phyloP scores from a whole-genome alignment of 345 rosid genomes.

The Stellera chamaejasme region DNA sequence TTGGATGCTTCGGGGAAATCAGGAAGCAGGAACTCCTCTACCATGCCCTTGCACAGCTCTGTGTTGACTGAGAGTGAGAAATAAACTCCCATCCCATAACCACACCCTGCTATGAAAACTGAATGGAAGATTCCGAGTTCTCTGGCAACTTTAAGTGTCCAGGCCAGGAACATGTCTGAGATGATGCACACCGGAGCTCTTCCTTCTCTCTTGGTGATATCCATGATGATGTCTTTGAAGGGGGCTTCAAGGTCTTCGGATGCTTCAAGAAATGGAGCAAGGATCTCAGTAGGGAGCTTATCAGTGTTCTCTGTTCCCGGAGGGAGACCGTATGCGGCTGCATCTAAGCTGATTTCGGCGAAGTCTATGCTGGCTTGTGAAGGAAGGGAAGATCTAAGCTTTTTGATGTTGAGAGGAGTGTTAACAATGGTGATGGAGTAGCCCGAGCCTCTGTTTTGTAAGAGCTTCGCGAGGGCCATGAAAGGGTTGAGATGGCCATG shows the following conservation, averaged over 20 bases:
- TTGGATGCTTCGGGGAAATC: slow-evolving; percentile 13
- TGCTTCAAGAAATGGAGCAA: neutral
- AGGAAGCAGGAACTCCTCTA: slow-evolving; percentile 4
- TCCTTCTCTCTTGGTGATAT: slow-evolving; percentile 2
- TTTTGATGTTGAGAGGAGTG: slow-evolving; percentile 13
- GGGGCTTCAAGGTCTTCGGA: slow-evolving; percentile 10
- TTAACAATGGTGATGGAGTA: slow-evolving; percentile 13
- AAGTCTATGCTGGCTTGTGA: slow-evolving; percentile 6
- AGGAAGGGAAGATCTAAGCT: slow-evolving; percentile 14
- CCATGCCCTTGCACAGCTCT: neutral
- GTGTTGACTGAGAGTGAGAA: slow-evolving; percentile 10
- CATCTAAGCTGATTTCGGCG: slow-evolving; percentile 14
- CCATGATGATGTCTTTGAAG: slow-evolving; percentile 4
- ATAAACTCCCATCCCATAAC: slow-evolving; percentile 2
- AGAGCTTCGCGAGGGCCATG: slow-evolving; percentile 11
- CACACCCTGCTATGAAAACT: slow-evolving; percentile 8
- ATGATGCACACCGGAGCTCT: slow-evolving; percentile 4
- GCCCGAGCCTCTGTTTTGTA: neutral
- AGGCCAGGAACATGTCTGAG: slow-evolving; percentile 13
- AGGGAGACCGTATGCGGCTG: slow-evolving; percentile 8
- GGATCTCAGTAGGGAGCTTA: neutral
- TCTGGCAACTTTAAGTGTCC: slow-evolving; percentile 17
- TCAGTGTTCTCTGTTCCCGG: slow-evolving; percentile 9
- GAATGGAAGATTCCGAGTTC: slow-evolving; percentile 13
- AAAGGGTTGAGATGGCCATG: slow-evolving; percentile 18